Conservation (phyloP, 306 rosid species). For the Vicia faba region DNA sequence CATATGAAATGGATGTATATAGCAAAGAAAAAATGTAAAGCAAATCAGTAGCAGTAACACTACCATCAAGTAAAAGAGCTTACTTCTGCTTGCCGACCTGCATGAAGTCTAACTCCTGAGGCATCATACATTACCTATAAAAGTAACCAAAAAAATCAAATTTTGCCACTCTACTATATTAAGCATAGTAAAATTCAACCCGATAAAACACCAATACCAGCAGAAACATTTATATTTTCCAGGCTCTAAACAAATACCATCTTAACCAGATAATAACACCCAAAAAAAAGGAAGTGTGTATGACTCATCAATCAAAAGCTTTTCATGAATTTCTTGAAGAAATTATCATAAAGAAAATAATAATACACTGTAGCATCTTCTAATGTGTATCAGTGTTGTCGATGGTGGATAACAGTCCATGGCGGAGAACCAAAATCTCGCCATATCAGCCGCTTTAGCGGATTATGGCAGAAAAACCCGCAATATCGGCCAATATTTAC, state of each 20-base stretch:
- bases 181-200: conserved; percentile 5
- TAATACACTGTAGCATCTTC: conserved; percentile 10
- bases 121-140: conserved; percentile 97
- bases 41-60: conserved; percentile 6
- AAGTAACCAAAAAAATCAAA: conserved; percentile 14
- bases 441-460: too few relatives aligned
- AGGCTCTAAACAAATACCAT: conserved; percentile 6
- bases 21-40: conserved; percentile 17
- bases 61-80: conserved; percentile 29
- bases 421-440: too few relatives aligned
- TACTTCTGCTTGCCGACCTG: conserved; percentile 97
- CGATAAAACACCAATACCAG: neutral
- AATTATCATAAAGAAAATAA: conserved; percentile 11
- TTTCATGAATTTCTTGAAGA: conserved; percentile 3
- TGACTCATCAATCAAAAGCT: conserved; percentile 9
- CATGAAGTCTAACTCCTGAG: conserved; percentile 94
- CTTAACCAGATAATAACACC: neutral
- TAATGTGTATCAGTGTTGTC: neutral
- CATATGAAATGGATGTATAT: conserved; percentile 22
- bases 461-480: too few relatives aligned
- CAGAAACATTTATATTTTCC: conserved; percentile 18
- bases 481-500: too few relatives aligned
- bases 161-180: conserved; percentile 21
- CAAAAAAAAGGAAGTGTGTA: conserved; percentile 3
- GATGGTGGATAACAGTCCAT: too few relatives aligned